phyloP scores from a whole-genome alignment of 306 rosid species.

The Dryas drummondii region DNA sequence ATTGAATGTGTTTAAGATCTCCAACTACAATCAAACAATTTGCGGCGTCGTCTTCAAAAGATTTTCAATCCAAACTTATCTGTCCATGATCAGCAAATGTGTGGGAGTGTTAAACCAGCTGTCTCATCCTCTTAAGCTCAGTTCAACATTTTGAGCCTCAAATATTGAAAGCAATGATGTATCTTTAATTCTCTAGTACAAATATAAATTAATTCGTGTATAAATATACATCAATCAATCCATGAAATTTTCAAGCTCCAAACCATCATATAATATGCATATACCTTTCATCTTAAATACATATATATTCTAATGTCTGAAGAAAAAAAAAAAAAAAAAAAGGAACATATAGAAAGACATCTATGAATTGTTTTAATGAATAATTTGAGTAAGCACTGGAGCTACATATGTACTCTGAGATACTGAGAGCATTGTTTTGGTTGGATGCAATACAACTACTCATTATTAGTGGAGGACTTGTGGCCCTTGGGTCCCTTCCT shows the following conservation, averaged over 20 bases:
- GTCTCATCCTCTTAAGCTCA: too few relatives aligned
- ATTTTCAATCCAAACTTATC: too few relatives aligned
- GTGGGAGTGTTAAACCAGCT: too few relatives aligned
- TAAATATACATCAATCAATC: neutral
- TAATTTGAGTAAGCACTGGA: neutral
- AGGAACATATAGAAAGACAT: neutral
- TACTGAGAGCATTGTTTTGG: neutral
- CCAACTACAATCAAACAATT: too few relatives aligned
- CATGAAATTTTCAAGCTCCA: neutral
- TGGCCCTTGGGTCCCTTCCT: conserved; percentile 70
- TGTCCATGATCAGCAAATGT: too few relatives aligned
- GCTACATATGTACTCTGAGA: conserved; percentile 2
- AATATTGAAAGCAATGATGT: too few relatives aligned
- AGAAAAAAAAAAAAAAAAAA: neutral
- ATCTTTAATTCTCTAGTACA: too few relatives aligned
- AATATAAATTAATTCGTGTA: neutral
- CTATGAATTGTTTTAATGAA: neutral
- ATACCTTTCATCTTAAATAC: neutral
- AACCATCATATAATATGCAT: neutral
- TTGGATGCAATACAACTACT: conserved; percentile 34
- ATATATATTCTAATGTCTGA: neutral
- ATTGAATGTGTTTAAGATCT: too few relatives aligned
- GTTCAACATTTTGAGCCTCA: too few relatives aligned
- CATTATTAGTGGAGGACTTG: conserved; percentile 58
- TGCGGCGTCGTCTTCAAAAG: too few relatives aligned